phyloP scores from a whole-genome alignment of 129 eudicot genomes.

The Pittosporum tobira region DNA sequence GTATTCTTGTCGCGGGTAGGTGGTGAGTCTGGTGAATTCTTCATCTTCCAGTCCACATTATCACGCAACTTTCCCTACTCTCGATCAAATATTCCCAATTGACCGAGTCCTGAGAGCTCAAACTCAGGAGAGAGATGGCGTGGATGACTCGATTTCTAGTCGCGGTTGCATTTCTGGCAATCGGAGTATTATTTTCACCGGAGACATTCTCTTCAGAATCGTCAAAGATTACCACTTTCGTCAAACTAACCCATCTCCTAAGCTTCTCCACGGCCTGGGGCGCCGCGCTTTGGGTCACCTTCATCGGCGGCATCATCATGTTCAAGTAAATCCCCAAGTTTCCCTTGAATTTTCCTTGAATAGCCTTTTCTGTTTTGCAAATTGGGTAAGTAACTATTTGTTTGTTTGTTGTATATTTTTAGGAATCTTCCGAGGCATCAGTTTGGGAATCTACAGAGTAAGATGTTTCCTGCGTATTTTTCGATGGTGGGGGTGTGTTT shows the following conservation, averaged over 20 bases:
- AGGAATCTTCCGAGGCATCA: slow-evolving; percentile 96
- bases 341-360: neutral
- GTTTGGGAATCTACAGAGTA: slow-evolving; percentile 96
- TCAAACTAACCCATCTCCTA: slow-evolving; percentile 73
- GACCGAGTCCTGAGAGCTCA: neutral
- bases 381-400: neutral
- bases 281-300: slow-evolving; percentile 97
- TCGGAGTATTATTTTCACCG: slow-evolving; percentile 80
- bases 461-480: slow-evolving; percentile 97
- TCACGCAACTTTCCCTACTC: too few species aligned
- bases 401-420: neutral
- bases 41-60: too few species aligned
- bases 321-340: slow-evolving; percentile 53
- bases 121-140: slow-evolving; percentile 22
- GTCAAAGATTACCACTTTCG: slow-evolving; percentile 36
- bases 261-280: slow-evolving; percentile 97
- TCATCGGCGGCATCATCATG: slow-evolving; percentile 99
- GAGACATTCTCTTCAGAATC: slow-evolving; percentile 73
- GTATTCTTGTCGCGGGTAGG: too few species aligned
- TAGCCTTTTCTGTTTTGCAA: neutral
- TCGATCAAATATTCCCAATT: too few species aligned
- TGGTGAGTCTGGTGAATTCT: too few species aligned
- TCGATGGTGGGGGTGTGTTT: slow-evolving; percentile 88
- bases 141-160: slow-evolving; percentile 73
- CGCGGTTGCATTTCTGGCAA: slow-evolving; percentile 71